Percentiles rank a stretch among this genome's conserved stretches.
phyloP scores from a whole-genome alignment of 1,284 basidiomycete genomes.

The Trichosporon asahii region DNA sequence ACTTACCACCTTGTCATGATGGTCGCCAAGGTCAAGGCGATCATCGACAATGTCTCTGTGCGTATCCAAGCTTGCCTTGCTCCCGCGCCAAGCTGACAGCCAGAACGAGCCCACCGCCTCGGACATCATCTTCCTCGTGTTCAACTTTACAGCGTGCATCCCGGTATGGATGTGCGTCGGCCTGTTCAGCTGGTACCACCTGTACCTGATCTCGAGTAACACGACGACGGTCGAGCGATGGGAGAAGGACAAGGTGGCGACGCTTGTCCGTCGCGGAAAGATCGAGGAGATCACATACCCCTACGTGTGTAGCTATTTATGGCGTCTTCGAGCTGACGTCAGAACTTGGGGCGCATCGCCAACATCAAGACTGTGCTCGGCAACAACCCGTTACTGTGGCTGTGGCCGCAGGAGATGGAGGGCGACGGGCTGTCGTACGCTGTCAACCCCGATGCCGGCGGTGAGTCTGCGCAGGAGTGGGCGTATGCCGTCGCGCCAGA shows the following conservation, averaged over 20 bases:
- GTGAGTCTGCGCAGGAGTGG: slow-evolving; percentile 58
- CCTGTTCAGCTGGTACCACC: slow-evolving; percentile 85
- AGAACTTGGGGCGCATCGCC: slow-evolving; percentile 70
- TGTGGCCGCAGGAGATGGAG: slow-evolving; percentile 60
- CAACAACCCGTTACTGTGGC: slow-evolving; percentile 70
- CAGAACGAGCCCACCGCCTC: slow-evolving; percentile 66
- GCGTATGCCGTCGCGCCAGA: slow-evolving; percentile 38
- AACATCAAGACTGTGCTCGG: slow-evolving; percentile 81
- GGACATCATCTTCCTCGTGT: slow-evolving; percentile 77
- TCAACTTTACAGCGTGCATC: slow-evolving; percentile 80
- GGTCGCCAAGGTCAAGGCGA: slow-evolving; percentile 60
- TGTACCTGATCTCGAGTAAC: slow-evolving; percentile 74
- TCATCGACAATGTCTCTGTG: slow-evolving; percentile 50
- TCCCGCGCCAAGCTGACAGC: slow-evolving; percentile 13
- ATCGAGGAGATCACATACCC: slow-evolving; percentile 88
- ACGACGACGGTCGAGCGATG: slow-evolving; percentile 95
- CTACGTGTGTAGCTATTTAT: slow-evolving; percentile 61
- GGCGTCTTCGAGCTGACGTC: slow-evolving; percentile 16
- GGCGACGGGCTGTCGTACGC: slow-evolving; percentile 76
- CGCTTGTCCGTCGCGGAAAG: slow-evolving; percentile 76
- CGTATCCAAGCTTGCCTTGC: slow-evolving; percentile 18
- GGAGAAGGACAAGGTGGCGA: slow-evolving; percentile 94
- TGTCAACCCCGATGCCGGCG: slow-evolving; percentile 69
- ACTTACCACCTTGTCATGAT: slow-evolving; percentile 77
- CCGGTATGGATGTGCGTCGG: slow-evolving; percentile 85